These are phyloP conservation scores for Suhomyces bribrorum DNA, from an alignment of 1,139 yeast genomes.

Conservation along the genomic window DNA sequence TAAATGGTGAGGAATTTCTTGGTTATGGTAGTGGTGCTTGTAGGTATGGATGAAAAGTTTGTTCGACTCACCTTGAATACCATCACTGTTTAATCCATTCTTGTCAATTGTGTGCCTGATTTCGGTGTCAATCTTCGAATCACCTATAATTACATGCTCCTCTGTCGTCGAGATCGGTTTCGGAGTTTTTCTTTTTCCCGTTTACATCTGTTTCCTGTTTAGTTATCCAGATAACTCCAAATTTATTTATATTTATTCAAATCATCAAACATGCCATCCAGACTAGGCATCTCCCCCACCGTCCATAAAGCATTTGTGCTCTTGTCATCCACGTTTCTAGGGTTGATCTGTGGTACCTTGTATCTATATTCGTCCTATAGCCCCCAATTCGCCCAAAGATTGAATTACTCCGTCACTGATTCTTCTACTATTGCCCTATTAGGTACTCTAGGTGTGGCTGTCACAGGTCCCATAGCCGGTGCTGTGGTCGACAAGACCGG, in stretches of 20 bases:
- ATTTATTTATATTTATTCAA: neutral
- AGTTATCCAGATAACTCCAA: neutral
- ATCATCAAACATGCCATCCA: slow-evolving; percentile 1
- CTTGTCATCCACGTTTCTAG: slow-evolving; percentile 49
- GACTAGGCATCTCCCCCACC: slow-evolving; percentile 22
- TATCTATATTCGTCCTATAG: slow-evolving; percentile 62
- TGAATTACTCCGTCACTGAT: slow-evolving; percentile 54
- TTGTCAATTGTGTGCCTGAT: neutral
- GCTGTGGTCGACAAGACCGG: slow-evolving; percentile 57
- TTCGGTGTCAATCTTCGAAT: neutral
- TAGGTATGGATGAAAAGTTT: neutral
- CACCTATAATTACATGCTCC: too few species aligned
- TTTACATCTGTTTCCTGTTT: too few species aligned
- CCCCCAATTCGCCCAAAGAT: slow-evolving; percentile 59
- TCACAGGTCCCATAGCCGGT: slow-evolving; percentile 62
- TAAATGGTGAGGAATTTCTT: neutral
- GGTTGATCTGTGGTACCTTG: slow-evolving; percentile 62
- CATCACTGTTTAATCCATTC: neutral
- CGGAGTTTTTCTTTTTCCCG: neutral
- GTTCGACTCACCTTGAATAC: neutral
- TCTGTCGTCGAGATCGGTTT: neutral
- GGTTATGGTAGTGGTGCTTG: neutral
- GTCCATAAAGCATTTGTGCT: slow-evolving; percentile 38
- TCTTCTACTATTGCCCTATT: slow-evolving; percentile 57
- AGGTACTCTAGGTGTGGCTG: slow-evolving; percentile 61